phyloP scores from a whole-genome alignment of 2,329 filamentous ascomycete species.

The Aureobasidium sp. region DNA sequence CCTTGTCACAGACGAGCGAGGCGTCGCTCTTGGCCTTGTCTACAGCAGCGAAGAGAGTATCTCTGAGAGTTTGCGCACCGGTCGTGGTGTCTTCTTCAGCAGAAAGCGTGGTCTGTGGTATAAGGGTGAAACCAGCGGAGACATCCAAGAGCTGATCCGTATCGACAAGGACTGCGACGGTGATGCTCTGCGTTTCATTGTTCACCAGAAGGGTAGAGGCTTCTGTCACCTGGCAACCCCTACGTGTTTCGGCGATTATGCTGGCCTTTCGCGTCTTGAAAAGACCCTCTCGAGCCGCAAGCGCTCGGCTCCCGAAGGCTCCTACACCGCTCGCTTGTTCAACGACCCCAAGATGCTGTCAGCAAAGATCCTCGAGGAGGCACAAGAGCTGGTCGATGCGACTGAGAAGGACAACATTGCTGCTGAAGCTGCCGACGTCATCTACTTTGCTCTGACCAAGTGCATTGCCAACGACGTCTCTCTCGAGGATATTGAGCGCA shows the following conservation, averaged over 20 bases:
- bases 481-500: constrained; percentile 83
- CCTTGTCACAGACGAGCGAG: constrained; percentile 82
- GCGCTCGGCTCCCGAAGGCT: constrained; percentile 73
- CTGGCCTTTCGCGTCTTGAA: constrained; percentile 75
- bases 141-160: constrained; percentile 81
- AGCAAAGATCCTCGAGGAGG: constrained; percentile 98
- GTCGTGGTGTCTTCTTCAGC: constrained; percentile 87
- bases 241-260: constrained; percentile 83
- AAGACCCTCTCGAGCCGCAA: constrained; percentile 80
- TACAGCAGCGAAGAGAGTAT: constrained; percentile 93
- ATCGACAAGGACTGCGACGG: constrained; percentile 88
- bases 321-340: constrained; percentile 90
- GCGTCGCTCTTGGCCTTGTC: constrained; percentile 77
- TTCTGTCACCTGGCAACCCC: constrained; percentile 94
- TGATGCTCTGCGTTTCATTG: constrained; percentile 84
- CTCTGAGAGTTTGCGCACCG: constrained; percentile 73
- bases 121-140: constrained; percentile 90
- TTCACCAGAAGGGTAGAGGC: constrained; percentile 76
- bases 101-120: constrained; percentile 93
- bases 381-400: constrained; percentile 87
- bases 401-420: constrained; percentile 75
- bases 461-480: constrained; percentile 78
- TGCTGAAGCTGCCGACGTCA: constrained; percentile 88
- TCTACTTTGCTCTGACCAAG: constrained; percentile 93
- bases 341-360: constrained; percentile 81